Evolutionary conservation across 1,284 basidiomycete genomes (phyloP).

Genomic region (Amylostereum areolatum): DNA sequence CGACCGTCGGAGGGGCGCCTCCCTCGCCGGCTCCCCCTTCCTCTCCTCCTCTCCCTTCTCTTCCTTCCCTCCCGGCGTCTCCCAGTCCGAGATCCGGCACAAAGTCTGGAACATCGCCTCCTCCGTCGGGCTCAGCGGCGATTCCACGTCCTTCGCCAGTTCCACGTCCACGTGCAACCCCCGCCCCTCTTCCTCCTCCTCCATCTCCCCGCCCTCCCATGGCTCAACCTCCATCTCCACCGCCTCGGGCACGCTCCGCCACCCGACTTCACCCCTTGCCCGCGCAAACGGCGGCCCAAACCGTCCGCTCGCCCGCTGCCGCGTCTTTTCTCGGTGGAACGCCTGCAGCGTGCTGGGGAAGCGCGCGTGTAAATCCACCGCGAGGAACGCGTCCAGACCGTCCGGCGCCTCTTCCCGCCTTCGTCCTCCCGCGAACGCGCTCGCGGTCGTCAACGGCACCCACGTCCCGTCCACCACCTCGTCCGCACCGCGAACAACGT

Average conservation of each 20-base stretch:
- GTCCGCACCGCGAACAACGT: constrained; percentile 36
- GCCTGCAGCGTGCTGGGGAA: constrained; percentile 55
- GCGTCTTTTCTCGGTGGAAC: constrained; percentile 40
- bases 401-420: constrained; percentile 21
- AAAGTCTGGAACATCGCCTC: constrained; percentile 62
- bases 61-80: too few species aligned
- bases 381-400: constrained; percentile 47
- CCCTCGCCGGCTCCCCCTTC: too few species aligned
- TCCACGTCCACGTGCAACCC: constrained; percentile 23
- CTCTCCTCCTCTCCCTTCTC: too few species aligned
- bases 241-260: constrained; percentile 17
- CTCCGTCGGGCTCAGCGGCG: constrained; percentile 61
- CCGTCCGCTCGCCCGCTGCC: constrained; percentile 38
- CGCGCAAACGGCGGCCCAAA: constrained; percentile 54
- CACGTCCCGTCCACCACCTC: constrained; percentile 55
- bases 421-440: constrained; percentile 40
- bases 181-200: constrained; percentile 22
- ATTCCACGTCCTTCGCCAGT: constrained; percentile 25
- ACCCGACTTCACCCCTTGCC: constrained; percentile 34
- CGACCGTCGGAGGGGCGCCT: too few species aligned
- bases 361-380: constrained; percentile 48
- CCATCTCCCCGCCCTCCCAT: constrained; percentile 20
- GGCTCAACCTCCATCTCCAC: constrained; percentile 19
- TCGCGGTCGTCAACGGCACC: constrained; percentile 57
- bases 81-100: constrained; percentile 48